These are phyloP conservation scores for Backusella psychrophila DNA, from an alignment of 192 early-diverging fungal species.

Conservation along the genomic window DNA sequence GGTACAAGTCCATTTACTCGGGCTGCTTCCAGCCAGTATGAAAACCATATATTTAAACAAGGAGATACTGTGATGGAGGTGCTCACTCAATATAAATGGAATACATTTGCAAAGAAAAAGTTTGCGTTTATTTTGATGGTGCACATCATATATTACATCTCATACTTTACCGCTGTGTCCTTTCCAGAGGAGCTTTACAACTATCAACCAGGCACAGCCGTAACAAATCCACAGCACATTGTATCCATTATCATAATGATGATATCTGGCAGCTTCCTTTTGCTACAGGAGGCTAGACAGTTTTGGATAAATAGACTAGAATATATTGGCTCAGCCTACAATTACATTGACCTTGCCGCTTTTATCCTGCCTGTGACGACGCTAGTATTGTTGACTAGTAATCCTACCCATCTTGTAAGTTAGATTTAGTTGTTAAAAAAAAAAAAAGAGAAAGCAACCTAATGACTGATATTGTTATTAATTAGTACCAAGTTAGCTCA, in stretches of 20 bases:
- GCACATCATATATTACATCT: slow-evolving; percentile 1
- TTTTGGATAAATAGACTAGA: background rate
- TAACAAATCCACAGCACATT: background rate
- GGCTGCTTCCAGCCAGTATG: background rate
- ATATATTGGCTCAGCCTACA: background rate
- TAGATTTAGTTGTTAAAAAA: background rate
- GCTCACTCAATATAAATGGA: slow-evolving; percentile 16
- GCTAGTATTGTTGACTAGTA: background rate
- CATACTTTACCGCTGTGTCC: background rate
- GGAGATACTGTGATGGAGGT: slow-evolving; percentile 15
- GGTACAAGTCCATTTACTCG: background rate
- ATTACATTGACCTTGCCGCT: slow-evolving; percentile 1
- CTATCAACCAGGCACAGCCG: background rate
- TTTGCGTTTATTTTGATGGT: background rate
- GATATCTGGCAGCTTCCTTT: background rate
- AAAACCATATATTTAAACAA: slow-evolving; percentile 6
- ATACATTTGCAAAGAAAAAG: background rate
- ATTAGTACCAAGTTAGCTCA: background rate
- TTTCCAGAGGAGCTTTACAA: slow-evolving; percentile 1
- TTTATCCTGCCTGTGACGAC: background rate
- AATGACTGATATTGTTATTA: background rate
- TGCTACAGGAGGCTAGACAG: slow-evolving; percentile 1
- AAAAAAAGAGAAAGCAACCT: background rate
- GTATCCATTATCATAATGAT: background rate
- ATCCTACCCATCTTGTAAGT: background rate